phyloP scores from a whole-genome alignment of 2,329 filamentous ascomycete species.

The Botryotinia calthae region DNA sequence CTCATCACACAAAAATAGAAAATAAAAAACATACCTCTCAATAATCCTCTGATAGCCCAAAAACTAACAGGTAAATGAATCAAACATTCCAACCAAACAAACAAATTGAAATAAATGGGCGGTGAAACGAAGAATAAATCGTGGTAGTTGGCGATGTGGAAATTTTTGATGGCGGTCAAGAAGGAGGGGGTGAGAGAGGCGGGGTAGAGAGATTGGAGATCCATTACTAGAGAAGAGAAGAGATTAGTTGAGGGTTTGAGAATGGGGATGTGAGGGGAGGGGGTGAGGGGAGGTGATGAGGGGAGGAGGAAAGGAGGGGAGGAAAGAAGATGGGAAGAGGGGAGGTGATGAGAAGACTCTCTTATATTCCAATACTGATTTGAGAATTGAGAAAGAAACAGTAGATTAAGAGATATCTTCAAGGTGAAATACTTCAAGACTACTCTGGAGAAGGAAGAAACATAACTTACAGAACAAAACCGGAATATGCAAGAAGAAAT shows the following conservation, averaged over 20 bases:
- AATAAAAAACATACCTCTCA: constrained; percentile 44
- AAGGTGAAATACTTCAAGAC: neutral
- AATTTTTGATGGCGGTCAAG: constrained; percentile 50
- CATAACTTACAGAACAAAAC: constrained; percentile 54
- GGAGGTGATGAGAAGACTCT: neutral
- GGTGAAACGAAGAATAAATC: constrained; percentile 62
- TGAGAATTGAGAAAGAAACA: neutral
- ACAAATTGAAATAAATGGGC: constrained; percentile 58
- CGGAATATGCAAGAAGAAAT: constrained; percentile 61
- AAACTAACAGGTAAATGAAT: constrained; percentile 61
- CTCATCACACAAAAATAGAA: neutral
- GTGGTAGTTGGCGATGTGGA: constrained; percentile 58
- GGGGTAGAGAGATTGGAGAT: constrained; percentile 60
- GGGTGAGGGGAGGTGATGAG: too few relatives aligned
- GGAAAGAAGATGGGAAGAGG: neutral
- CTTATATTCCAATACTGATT: neutral
- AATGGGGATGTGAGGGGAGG: neutral
- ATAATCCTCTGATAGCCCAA: constrained; percentile 57
- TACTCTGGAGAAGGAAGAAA: constrained; percentile 1
- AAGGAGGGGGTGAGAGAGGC: constrained; percentile 47
- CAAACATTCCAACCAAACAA: constrained; percentile 56
- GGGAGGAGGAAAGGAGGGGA: neutral
- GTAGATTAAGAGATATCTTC: neutral
- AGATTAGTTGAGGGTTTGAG: neutral
- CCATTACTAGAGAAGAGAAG: constrained; percentile 49